Evolutionary conservation across 805 yeast genomes (phyloP).

Genomic region (Wickerhamiella occidentalis): DNA sequence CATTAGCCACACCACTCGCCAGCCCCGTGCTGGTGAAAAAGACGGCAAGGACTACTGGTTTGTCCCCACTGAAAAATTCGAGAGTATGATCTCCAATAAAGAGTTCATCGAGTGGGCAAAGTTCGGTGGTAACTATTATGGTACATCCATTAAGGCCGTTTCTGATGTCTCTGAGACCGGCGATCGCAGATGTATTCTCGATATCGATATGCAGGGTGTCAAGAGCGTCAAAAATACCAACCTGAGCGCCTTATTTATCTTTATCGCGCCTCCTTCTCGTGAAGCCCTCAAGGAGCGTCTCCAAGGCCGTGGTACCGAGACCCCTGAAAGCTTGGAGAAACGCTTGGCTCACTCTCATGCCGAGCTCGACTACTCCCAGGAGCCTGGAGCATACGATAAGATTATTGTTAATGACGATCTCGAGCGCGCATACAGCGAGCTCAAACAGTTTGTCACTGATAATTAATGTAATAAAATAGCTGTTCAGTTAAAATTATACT

Average conservation of each 20-base stretch:
- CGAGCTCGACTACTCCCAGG: slow-evolving; percentile 77
- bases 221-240: slow-evolving; percentile 74
- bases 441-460: slow-evolving; percentile 52
- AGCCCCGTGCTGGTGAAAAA: slow-evolving; percentile 83
- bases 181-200: slow-evolving; percentile 77
- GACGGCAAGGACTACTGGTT: slow-evolving; percentile 87
- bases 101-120: slow-evolving; percentile 96
- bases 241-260: slow-evolving; percentile 73
- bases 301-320: slow-evolving; percentile 88
- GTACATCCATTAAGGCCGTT: slow-evolving; percentile 81
- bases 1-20: slow-evolving; percentile 84
- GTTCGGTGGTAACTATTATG: slow-evolving; percentile 95
- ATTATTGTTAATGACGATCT: slow-evolving; percentile 83
- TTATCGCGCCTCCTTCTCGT: slow-evolving; percentile 85
- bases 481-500: not conserved
- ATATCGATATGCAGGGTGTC: slow-evolving; percentile 99
- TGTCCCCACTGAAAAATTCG: slow-evolving; percentile 65
- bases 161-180: slow-evolving; percentile 45
- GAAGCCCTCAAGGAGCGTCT: slow-evolving; percentile 67
- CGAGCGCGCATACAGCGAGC: slow-evolving; percentile 73
- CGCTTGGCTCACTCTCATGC: slow-evolving; percentile 78
- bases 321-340: slow-evolving; percentile 68
- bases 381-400: slow-evolving; percentile 79
- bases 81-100: slow-evolving; percentile 55
- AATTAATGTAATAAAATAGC: not conserved